phyloP scores from a whole-genome alignment of 371 early-diverging fungal species.

The Mortierella sp. region DNA sequence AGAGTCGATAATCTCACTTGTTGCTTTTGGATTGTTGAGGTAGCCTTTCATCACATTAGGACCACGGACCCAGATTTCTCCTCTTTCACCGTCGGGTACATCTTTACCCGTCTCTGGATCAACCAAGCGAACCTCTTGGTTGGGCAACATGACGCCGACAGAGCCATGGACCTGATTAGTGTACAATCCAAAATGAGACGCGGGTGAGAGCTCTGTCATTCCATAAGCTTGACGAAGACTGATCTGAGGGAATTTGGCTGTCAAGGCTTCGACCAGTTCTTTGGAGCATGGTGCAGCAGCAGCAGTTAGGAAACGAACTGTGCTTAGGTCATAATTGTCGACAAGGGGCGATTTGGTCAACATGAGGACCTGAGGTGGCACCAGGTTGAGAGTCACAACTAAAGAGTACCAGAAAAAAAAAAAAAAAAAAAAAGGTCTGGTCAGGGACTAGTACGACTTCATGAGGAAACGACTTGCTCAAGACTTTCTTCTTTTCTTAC shows the following conservation, averaged over 20 bases:
- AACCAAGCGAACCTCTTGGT: conserved; percentile 51
- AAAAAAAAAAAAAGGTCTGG: neutral
- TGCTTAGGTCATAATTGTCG: conserved; percentile 70
- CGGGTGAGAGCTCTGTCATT: conserved; percentile 67
- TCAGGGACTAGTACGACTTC: neutral
- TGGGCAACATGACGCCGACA: conserved; percentile 72
- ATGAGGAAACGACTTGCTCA: too few relatives aligned
- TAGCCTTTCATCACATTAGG: conserved; percentile 76
- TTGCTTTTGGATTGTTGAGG: conserved; percentile 70
- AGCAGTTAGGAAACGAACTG: conserved; percentile 65
- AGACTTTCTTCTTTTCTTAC: too few relatives aligned
- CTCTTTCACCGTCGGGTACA: conserved; percentile 56
- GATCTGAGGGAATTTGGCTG: conserved; percentile 61
- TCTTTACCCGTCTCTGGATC: conserved; percentile 52
- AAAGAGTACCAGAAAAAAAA: neutral
- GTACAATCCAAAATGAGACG: conserved; percentile 15
- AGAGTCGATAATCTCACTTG: conserved; percentile 67
- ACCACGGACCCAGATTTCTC: conserved; percentile 82
- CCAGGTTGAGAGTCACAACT: conserved; percentile 70
- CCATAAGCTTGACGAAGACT: conserved; percentile 77
- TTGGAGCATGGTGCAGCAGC: conserved; percentile 85
- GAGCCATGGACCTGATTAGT: conserved; percentile 58
- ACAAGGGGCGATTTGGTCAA: conserved; percentile 72
- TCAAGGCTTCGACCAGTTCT: conserved; percentile 59
- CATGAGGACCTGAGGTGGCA: conserved; percentile 80